Base-by-base conservation (phyloP, 768 basidiomycete species). In the Coprinopsis cinerea region DNA sequence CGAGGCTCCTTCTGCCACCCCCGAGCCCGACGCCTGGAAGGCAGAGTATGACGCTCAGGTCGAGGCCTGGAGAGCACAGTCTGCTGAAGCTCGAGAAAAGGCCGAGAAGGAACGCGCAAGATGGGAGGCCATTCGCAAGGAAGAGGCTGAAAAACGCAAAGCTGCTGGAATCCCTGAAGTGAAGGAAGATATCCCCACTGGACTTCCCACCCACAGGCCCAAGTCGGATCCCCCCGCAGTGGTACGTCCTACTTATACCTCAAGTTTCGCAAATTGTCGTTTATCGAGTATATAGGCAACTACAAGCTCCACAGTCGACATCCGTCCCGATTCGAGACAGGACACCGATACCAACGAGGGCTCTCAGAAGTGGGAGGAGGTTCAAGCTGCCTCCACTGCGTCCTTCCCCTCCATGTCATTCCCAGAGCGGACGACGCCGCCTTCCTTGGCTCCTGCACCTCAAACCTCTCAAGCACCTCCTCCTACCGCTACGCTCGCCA, bases 321-420 rank as follows among this genome's bases (percentile, higher is more conserved):
- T 43, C 9, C 41, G 23, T 10, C 41, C 41, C 13, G 41, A 43
- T 23, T 24, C 37, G 13, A 39, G 18, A 11, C 13, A 11, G 18
- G 37, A 39, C 25, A 67, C 62, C 40, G 70, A 69, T 30, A 66
- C 65, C 2, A 64, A 62, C 13, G 74, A 74, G 44, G 71, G 70
- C 47, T 75, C 74, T 24, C 79, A 83, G 55, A 83, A 78, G 58
- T 90, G 88, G 88, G 88, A 88, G 61, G 76, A 88, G 51, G 68
- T 91, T 30, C 74, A 81, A 40, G 77, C n/a, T n/a, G n/a, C 78
- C 20, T 78, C 76, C 0, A 63, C 74, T 4, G 76, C 79, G 1
- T 92, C 89, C 3, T 87, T 79, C 63, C 89, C 89, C n/a, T 91
- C 90, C 53, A 70, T 88, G 69, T 77, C 84, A 23, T 85, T 82